Evolutionary conservation across 805 yeast genomes (phyloP), one percentile per base, ranked within the genome.

Genomic region (Teunomyces barrocoloradensis): DNA sequence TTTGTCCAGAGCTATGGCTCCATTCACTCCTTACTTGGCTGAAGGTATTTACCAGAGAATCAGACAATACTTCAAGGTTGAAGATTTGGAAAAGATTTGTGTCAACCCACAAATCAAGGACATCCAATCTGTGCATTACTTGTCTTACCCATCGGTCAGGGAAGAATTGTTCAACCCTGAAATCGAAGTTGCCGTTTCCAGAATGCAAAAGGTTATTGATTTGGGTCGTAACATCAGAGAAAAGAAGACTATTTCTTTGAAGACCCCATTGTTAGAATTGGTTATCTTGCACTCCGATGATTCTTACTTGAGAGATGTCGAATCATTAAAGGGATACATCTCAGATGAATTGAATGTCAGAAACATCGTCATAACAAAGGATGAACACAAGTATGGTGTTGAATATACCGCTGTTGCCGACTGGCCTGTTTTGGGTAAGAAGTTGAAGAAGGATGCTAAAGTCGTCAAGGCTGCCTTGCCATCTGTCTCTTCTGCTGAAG

Each of bases 361-460:
- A 69, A 94, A 88, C 57, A 66, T 94, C 46, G 74, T 89, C 59
- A 85, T 94, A 59, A 90, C 97, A 17, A 78, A 87, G 20, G 97
- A 94, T 64, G 99, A 94, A 74, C 84, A 78, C 58, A 84, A 85
- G 63, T 92, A 91, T 65, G 94, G 91, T 60, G 98, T 94, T 52
- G 87, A 85, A 65, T 92, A 91, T 77, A 82, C 80, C 54, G 97
- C 92, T 37, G 95, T 88, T 68, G 99, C 99, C 42, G 99, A 94
- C 75, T 94, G 99, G 99, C 96, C 98, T 49, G 89, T 90, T 17
- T 79, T 94, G 57, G 99, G 99, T 74, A 94, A 92, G 79, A 94
- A 94, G 73, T 81, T 94, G 70, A 92, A 90, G 82, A 84, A 85
- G 65, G 98, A 91, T 60, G 95, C 88, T 52, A 89, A 87, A 74